These are phyloP conservation scores for Arachnopeziza araneosa DNA, from an alignment of 2,329 filamentous ascomycete genomes.

Conservation along the genomic window DNA sequence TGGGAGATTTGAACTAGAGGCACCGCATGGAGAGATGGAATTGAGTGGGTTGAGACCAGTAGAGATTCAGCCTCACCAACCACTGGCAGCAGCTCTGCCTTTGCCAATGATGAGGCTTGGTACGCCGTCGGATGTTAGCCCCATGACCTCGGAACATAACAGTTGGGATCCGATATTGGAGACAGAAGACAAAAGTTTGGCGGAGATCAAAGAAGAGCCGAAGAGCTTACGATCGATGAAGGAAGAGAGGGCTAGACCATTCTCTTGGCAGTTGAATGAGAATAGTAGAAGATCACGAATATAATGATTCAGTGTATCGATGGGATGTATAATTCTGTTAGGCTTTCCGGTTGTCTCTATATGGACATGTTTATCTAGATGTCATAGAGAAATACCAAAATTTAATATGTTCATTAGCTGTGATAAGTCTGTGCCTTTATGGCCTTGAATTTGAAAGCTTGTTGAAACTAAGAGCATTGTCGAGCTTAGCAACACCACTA, in stretches of 20 bases:
- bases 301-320: not conserved
- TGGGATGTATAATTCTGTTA: not conserved
- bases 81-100: not conserved
- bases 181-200: not conserved
- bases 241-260: not conserved
- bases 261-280: not conserved
- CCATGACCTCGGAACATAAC: not conserved
- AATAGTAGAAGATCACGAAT: not conserved
- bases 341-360: not conserved
- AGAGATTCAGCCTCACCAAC: not conserved
- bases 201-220: not conserved
- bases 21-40: slow-evolving; percentile 2
- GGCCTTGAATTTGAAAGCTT: too few species aligned
- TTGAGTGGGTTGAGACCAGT: not conserved
- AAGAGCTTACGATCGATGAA: not conserved
- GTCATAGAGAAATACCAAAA: too few species aligned
- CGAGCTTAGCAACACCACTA: too few species aligned
- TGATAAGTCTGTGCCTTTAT: too few species aligned
- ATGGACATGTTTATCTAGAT: too few species aligned
- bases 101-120: not conserved
- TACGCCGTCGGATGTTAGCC: not conserved
- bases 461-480: too few species aligned
- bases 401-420: too few species aligned
- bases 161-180: not conserved
- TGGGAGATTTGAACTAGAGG: slow-evolving; percentile 2